Percentiles rank a stretch among this genome's conserved stretches.
Conservation (phyloP, 148 eudicot species). For the Camellia lanceoleosa region DNA sequence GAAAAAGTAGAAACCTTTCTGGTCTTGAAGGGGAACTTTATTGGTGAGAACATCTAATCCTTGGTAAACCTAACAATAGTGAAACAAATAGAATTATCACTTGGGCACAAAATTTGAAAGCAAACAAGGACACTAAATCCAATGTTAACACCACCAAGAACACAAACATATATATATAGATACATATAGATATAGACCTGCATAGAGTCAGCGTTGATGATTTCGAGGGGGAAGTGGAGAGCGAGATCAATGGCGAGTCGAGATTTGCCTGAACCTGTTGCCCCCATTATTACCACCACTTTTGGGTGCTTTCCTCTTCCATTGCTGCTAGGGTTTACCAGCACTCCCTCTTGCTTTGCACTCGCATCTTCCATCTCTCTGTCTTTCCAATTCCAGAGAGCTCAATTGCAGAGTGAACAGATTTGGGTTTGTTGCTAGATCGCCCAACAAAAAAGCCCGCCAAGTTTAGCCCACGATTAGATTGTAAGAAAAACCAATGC, state of each 20-base stretch:
- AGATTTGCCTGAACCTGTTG: conserved; percentile 89
- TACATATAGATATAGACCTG: conserved; percentile 30
- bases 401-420: too few species aligned
- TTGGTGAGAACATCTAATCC: conserved; percentile 92
- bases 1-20: conserved; percentile 46
- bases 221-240: conserved; percentile 67
- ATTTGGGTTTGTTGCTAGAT: too few species aligned
- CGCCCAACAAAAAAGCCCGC: too few species aligned
- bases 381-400: conserved; percentile 5
- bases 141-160: neutral
- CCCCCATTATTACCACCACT: conserved; percentile 82
- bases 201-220: conserved; percentile 94
- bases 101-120: neutral
- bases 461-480: too few species aligned
- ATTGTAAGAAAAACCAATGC: too few species aligned
- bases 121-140: neutral
- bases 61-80: conserved; percentile 43
- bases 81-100: neutral
- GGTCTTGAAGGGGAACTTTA: conserved; percentile 73
- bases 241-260: conserved; percentile 75
- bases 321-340: conserved; percentile 34
- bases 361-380: conserved; percentile 23
- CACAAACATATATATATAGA: neutral
- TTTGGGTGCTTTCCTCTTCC: conserved; percentile 41
- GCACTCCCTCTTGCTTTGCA: neutral